Base-by-base conservation (phyloP, 208 protist genomes). In the Leptomonas seymouri region DNA sequence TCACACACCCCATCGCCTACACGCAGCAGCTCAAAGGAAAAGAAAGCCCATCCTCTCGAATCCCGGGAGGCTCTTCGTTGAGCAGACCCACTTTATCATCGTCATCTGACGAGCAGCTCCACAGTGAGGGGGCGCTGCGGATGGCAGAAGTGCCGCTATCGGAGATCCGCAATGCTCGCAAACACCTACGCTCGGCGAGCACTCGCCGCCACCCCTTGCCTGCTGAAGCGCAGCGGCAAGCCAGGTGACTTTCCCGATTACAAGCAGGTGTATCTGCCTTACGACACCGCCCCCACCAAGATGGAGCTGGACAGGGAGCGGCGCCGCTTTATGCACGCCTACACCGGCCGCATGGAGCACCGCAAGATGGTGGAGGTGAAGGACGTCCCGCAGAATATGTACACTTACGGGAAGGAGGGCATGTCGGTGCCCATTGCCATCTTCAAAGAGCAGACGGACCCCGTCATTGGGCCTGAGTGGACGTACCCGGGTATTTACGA, bases 401-500 rank as follows among this genome's bases (percentile, higher is more conserved):
- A 93, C 83, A 95, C 89, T 8, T 97, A 95, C 59, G 92, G 92
- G 4, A 97, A 97, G 74, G 89, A 97, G 57, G 92, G 92, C n/a
- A 95, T 97, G 89, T 93, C 90, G 6, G 25, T 97, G 6, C 92
- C 92, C 61, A 93, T 97, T 54, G 82, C 92, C 14, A 82, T 97
- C 63, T 97, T 97, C 65, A 97, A 97, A 60, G 89, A 97, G 6
- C 89, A 97, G 50, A 28, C 79, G 18, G 92, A 97, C 57, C 92
- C 92, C 9, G 82, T 97, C 23, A 94, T 97, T 36, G 89, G 89
- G 7, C 92, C 92, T 0, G 89, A 97, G 78, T 95, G 89, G 89
- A 95, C 89, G 14, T 97, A 97, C 60, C 92, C 92, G 1, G 92
- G 92, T 20, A 97, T 97, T 55, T 97, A 93, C 67, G 92, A 97